Base-by-base conservation (phyloP, 1,139 yeast species). In the Candida pseudoviswanathii region DNA sequence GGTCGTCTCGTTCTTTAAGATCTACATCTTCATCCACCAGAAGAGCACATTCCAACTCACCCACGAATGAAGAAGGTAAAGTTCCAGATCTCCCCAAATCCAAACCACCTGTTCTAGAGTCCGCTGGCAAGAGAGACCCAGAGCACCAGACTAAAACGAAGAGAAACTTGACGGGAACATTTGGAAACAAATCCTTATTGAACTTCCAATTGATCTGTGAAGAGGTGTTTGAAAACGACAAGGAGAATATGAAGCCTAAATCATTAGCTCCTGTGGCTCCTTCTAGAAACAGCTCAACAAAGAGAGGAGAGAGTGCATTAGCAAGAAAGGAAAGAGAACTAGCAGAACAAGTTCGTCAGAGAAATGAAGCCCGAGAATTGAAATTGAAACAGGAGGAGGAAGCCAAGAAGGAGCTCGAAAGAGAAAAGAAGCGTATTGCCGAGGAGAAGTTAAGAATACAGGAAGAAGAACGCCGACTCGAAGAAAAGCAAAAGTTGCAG, bases 141-240 rank as follows among this genome's bases (percentile, higher is more conserved):
- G 46, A 43, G 52, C 45, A 48, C 44, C 36, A 47, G 45, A 44
- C n/a, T 27, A 45, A 45, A 9, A 57, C 49, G 6, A 53, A 52
- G 29, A 42, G 44, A 45, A 55, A 48, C 33, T 49, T 55, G 21
- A 53, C 49, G 16, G 55, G 56, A 3, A 49, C 55, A 7, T 50
- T 48, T 53, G 62, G 59, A 16, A 64, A 62, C 36, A 66, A 60
- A 44, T 66, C 75, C 0, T 58, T 70, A 26, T 51, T 63, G 34
- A 68, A 68, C 52, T 72, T 72, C 54, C 68, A 65, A 47, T 51
- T 57, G 49, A 65, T 70, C 29, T 69, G 71, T 54, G 69, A 68
- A 44, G 73, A 68, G 48, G 62, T 70, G 26, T 70, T 71, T 49
- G 54, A 55, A 33, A 44, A 43, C 21, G 50, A 54, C 9, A 47